Conservation (phyloP, 2,329 filamentous ascomycete genomes). For the Tetracladium maxilliforme region DNA sequence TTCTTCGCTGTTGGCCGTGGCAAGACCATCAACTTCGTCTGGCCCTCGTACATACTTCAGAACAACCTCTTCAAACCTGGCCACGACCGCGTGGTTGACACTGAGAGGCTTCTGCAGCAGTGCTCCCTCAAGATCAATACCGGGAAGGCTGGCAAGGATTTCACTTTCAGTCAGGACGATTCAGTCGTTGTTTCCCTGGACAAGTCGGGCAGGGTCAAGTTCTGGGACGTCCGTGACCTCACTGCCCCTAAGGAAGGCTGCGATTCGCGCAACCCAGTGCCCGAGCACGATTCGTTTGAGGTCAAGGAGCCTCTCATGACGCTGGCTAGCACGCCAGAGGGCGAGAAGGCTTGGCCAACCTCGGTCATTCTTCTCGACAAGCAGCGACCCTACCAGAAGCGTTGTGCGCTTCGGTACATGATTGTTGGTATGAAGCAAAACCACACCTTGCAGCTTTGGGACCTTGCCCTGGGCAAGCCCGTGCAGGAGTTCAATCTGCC, state of each 20-base stretch:
- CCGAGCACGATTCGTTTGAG: constrained; percentile 45
- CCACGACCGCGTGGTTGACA: constrained; percentile 61
- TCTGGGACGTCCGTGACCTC: constrained; percentile 89
- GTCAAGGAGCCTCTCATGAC: constrained; percentile 78
- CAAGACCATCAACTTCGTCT: constrained; percentile 88
- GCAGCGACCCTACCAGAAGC: constrained; percentile 81
- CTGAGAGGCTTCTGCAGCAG: constrained; percentile 73
- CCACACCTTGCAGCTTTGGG: constrained; percentile 96
- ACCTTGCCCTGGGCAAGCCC: constrained; percentile 84
- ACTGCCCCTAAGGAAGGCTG: constrained; percentile 36
- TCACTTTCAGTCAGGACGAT: constrained; percentile 94
- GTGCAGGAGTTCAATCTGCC: constrained; percentile 96
- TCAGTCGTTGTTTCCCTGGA: constrained; percentile 88
- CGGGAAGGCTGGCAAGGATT: constrained; percentile 96
- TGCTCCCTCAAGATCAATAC: constrained; percentile 88
- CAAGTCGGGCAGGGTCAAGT: constrained; percentile 90
- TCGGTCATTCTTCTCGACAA: constrained; percentile 95
- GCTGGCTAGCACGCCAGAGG: constrained; percentile 70
- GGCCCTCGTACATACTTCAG: constrained; percentile 47
- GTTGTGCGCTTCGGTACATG: constrained; percentile 82
- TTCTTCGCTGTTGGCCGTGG: constrained; percentile 93
- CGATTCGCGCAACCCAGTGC: constrained; percentile 33
- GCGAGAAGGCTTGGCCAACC: constrained; percentile 92
- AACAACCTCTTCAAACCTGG: constrained; percentile 48
- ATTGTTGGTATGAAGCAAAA: constrained; percentile 98